Percentiles rank a stretch among this genome's conserved stretches.
Conservation (phyloP, 495 filamentous ascomycete species). For the Aspergillus biplanus region DNA sequence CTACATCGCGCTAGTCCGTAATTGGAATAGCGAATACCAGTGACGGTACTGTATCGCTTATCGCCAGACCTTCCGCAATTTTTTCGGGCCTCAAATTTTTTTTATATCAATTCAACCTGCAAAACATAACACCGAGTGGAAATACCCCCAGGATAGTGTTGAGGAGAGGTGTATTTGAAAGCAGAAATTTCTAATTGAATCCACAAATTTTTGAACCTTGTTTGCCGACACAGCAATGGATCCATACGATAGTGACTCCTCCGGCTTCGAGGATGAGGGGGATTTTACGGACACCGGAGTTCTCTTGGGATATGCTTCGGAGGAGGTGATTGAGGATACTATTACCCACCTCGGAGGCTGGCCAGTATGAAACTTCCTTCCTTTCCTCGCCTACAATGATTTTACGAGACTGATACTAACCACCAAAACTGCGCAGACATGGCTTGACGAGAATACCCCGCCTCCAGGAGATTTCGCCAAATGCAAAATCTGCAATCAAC, state of each 20-base stretch:
- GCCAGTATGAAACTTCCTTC: slow-evolving; percentile 63
- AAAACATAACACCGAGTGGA: background rate
- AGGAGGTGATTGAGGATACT: slow-evolving; percentile 78
- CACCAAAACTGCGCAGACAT: slow-evolving; percentile 58
- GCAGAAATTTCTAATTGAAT: too few species aligned
- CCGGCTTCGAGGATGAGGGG: slow-evolving; percentile 60
- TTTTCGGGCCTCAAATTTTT: slow-evolving; percentile 7
- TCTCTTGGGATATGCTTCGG: slow-evolving; percentile 86
- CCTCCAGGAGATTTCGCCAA: slow-evolving; percentile 80
- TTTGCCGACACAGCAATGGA: slow-evolving; percentile 59
- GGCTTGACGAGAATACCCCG: slow-evolving; percentile 69
- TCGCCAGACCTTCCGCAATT: slow-evolving; percentile 22
- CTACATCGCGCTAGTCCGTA: slow-evolving; percentile 15
- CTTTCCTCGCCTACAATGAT: background rate
- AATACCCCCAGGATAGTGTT: background rate
- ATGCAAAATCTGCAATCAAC: slow-evolving; percentile 85
- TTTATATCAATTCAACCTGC: slow-evolving; percentile 4
- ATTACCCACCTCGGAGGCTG: slow-evolving; percentile 86
- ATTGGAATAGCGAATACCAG: slow-evolving; percentile 11
- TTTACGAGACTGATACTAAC: slow-evolving; percentile 8
- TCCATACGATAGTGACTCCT: slow-evolving; percentile 78
- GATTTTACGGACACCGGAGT: slow-evolving; percentile 86
- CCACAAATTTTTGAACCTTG: background rate
- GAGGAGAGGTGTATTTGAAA: background rate
- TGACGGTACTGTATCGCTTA: slow-evolving; percentile 27